These are phyloP conservation scores for Trichoderma reesei DNA, from an alignment of 495 filamentous ascomycete species.

Conservation along the genomic window DNA sequence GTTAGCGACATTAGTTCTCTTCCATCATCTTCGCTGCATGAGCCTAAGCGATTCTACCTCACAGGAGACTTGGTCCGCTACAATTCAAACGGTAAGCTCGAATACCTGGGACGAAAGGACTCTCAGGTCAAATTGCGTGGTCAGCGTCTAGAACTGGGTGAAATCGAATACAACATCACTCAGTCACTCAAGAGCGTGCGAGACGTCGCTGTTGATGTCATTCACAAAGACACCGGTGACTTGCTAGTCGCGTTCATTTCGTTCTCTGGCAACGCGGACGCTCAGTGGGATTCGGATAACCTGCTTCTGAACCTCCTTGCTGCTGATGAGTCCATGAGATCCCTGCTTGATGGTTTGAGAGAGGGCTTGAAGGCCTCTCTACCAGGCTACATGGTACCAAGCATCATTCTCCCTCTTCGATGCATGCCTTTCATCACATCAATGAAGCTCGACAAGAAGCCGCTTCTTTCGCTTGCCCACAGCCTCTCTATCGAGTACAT, in stretches of 20 bases:
- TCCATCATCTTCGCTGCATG: not conserved
- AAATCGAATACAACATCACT: constrained; percentile 16
- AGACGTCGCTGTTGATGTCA: constrained; percentile 2
- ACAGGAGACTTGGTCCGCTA: constrained; percentile 21
- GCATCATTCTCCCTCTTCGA: constrained; percentile 30
- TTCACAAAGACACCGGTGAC: not conserved
- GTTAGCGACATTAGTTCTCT: constrained; percentile 41
- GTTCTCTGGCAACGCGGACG: not conserved
- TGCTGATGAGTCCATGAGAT: not conserved
- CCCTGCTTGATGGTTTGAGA: not conserved
- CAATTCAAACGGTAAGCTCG: constrained; percentile 15
- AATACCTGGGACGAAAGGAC: constrained; percentile 20
- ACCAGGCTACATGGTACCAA: constrained; percentile 1
- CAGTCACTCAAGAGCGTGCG: not conserved
- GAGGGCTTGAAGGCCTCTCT: not conserved
- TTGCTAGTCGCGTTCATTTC: not conserved
- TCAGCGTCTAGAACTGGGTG: constrained; percentile 21
- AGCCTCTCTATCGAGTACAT: constrained; percentile 32
- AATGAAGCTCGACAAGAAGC: constrained; percentile 11
- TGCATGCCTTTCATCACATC: constrained; percentile 24
- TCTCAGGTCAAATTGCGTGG: constrained; percentile 21
- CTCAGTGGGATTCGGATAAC: not conserved
- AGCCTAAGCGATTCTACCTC: constrained; percentile 38
- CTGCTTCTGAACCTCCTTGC: not conserved
- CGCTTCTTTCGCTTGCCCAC: constrained; percentile 30